phyloP scores from a whole-genome alignment of 371 early-diverging fungal genomes.

The Mycotypha africana region DNA sequence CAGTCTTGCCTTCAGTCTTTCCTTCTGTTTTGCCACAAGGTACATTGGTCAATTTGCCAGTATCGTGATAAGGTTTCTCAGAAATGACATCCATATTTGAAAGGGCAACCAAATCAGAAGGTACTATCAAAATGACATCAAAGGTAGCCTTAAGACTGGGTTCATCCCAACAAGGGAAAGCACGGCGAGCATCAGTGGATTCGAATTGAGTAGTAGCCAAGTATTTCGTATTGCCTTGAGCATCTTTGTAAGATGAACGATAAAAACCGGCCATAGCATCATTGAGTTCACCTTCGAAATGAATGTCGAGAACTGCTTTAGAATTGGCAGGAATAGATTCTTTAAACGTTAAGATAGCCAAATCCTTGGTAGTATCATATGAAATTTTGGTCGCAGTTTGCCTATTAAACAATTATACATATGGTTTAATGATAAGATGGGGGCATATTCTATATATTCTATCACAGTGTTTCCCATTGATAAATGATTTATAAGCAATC shows the following conservation, averaged over 20 bases:
- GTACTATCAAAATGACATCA: slow-evolving; percentile 75
- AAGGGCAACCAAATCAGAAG: slow-evolving; percentile 66
- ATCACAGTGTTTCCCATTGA: too few species aligned
- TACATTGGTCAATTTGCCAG: slow-evolving; percentile 18
- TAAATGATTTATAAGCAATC: too few species aligned
- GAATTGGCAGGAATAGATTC: slow-evolving; percentile 60
- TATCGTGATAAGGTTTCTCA: slow-evolving; percentile 40
- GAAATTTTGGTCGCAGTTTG: slow-evolving; percentile 63
- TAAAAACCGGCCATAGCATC: slow-evolving; percentile 91
- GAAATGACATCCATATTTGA: slow-evolving; percentile 80
- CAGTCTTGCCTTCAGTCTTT: slow-evolving; percentile 19
- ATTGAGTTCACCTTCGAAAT: slow-evolving; percentile 75
- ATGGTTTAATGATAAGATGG: too few species aligned
- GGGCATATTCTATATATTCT: not conserved
- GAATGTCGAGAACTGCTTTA: slow-evolving; percentile 60
- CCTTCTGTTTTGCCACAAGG: slow-evolving; percentile 22
- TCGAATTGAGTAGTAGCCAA: slow-evolving; percentile 92
- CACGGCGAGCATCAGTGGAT: slow-evolving; percentile 86
- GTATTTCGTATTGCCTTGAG: slow-evolving; percentile 61
- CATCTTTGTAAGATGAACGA: slow-evolving; percentile 73
- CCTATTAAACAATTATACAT: slow-evolving; percentile 18
- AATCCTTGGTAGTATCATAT: slow-evolving; percentile 63
- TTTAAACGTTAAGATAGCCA: slow-evolving; percentile 66
- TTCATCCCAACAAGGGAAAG: slow-evolving; percentile 94
- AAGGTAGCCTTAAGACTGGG: slow-evolving; percentile 90